Conservation (phyloP, 1,139 yeast genomes). For the Protomyces inundatus region DNA sequence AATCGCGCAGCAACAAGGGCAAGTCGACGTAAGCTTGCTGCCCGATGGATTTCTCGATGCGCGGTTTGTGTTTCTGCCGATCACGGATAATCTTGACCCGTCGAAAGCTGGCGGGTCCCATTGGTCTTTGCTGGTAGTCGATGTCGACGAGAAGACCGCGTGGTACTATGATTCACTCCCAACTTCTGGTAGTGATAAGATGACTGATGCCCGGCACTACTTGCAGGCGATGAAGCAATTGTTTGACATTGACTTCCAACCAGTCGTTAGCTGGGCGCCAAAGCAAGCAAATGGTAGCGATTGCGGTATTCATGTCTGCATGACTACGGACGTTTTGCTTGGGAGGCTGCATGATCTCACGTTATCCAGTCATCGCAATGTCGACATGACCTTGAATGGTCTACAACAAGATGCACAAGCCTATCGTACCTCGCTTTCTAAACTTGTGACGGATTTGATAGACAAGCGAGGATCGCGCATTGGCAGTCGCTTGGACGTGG, state of each 20-base stretch:
- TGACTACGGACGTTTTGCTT: conserved; percentile 39
- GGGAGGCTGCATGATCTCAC: conserved; percentile 5
- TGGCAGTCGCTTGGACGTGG: conserved; percentile 10
- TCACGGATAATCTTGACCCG: conserved; percentile 51
- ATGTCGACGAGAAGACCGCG: conserved; percentile 42
- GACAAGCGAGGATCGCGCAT: conserved; percentile 8
- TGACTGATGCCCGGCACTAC: conserved; percentile 33
- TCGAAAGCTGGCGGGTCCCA: conserved; percentile 51
- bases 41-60: conserved; percentile 43
- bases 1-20: conserved; percentile 31
- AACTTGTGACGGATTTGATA: conserved; percentile 4
- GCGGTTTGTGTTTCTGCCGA: conserved; percentile 48
- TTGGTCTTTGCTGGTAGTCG: conserved; percentile 51
- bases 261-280: conserved; percentile 48
- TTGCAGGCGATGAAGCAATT: conserved; percentile 15
- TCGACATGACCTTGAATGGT: neutral
- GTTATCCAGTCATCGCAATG: neutral
- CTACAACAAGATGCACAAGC: conserved; percentile 14
- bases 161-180: conserved; percentile 48
- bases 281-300: conserved; percentile 73
- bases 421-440: conserved; percentile 11
- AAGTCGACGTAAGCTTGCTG: conserved; percentile 41
- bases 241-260: conserved; percentile 29
- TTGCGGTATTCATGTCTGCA: conserved; percentile 68
- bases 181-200: conserved; percentile 39